Percentiles rank a stretch among this genome's conserved stretches.
Evolutionary conservation across 108 stramenopile genomes (phyloP).

Genomic region (Thalassiosira profunda): DNA sequence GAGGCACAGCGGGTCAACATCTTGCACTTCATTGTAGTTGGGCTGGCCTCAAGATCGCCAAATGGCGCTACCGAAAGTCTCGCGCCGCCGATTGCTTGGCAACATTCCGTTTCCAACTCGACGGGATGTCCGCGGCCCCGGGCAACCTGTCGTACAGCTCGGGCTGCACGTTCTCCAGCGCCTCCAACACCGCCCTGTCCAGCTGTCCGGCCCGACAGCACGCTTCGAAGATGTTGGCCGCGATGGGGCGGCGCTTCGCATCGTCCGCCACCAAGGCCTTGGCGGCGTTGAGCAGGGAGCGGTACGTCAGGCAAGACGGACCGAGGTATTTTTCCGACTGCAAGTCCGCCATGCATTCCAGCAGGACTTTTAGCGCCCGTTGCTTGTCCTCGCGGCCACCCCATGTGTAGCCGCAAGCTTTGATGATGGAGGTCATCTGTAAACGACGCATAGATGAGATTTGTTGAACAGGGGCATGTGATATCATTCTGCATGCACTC

Average conservation of each 20-base stretch:
- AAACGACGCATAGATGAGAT: background rate
- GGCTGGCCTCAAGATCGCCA: too few species aligned
- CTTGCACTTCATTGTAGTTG: too few species aligned
- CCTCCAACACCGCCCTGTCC: constrained; percentile 30
- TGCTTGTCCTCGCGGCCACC: constrained; percentile 5
- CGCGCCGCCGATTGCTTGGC: too few species aligned
- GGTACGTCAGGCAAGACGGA: constrained; percentile 12
- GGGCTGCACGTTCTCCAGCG: constrained; percentile 27
- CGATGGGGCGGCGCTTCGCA: constrained; percentile 20
- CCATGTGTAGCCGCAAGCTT: constrained; percentile 28
- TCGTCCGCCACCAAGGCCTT: constrained; percentile 18
- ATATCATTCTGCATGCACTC: background rate
- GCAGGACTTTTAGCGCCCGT: constrained; percentile 29
- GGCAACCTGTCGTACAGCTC: constrained; percentile 40
- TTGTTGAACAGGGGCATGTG: background rate
- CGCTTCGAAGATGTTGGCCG: constrained; percentile 37
- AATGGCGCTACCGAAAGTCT: too few species aligned
- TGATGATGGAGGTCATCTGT: constrained; percentile 39
- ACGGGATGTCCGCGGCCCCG: constrained; percentile 16
- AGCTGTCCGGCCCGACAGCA: constrained; percentile 34
- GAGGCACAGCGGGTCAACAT: too few species aligned
- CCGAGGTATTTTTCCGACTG: constrained; percentile 18
- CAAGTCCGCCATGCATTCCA: constrained; percentile 36
- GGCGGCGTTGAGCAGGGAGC: constrained; percentile 20
- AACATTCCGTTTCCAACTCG: constrained; percentile 38